Conservation (phyloP, 2,329 filamentous ascomycete genomes). For the Sporothrix protearum region DNA sequence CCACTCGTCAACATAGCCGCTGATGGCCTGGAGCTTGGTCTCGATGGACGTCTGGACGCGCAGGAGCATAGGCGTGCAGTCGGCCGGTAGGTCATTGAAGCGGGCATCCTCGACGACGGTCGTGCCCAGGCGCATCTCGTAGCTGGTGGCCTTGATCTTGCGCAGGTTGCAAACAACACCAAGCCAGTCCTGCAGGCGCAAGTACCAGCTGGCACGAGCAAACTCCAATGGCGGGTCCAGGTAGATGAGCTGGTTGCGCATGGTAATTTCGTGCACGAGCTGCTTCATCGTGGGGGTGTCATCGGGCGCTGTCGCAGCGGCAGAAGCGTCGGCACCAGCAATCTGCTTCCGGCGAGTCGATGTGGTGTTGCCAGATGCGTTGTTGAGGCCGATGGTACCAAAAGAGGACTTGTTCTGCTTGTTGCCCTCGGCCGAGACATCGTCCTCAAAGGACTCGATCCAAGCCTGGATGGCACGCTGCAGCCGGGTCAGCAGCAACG, state of each 20-base stretch:
- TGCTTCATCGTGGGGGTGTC: conserved; percentile 64
- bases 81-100: conserved; percentile 79
- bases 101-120: conserved; percentile 61
- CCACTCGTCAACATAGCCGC: conserved; percentile 93
- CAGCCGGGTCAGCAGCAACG: conserved; percentile 75
- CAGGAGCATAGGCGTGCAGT: conserved; percentile 74
- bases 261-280: conserved; percentile 86
- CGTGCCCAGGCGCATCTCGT: conserved; percentile 80
- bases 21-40: conserved; percentile 73
- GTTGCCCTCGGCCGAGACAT: conserved; percentile 42
- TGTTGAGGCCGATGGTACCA: conserved; percentile 9
- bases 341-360: conserved; percentile 46
- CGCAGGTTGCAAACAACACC: conserved; percentile 87
- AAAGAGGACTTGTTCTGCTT: conserved; percentile 24
- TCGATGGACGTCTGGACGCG: conserved; percentile 82
- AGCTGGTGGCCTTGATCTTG: conserved; percentile 91
- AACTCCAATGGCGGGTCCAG: conserved; percentile 90
- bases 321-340: conserved; percentile 35
- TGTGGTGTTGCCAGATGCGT: background rate
- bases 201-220: conserved; percentile 88
- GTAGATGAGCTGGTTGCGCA: conserved; percentile 97
- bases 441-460: conserved; percentile 78
- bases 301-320: conserved; percentile 38
- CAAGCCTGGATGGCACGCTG: conserved; percentile 78
- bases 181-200: conserved; percentile 89